phyloP scores from a whole-genome alignment of 2,329 filamentous ascomycete species.

The Diplodia scrobiculata region DNA sequence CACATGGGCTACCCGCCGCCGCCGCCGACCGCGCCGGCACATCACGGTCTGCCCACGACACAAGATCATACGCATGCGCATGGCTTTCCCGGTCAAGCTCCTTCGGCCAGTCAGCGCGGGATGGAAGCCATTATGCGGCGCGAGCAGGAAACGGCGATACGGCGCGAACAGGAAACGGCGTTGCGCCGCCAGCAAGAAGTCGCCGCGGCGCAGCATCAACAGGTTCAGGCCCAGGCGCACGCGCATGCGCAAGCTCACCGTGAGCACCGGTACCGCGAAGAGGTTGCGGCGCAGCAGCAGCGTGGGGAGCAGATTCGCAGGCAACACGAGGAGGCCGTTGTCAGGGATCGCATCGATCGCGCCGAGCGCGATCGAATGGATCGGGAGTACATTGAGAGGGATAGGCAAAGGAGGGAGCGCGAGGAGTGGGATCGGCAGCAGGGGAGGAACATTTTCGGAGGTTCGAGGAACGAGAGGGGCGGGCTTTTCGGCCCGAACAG shows the following conservation, averaged over 20 bases:
- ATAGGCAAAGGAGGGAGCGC: conserved; percentile 6
- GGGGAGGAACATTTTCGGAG: conserved; percentile 19
- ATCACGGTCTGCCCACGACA: conserved; percentile 5
- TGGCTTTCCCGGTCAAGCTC: neutral
- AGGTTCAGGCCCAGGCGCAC: conserved; percentile 21
- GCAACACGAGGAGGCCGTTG: neutral
- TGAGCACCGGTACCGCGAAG: conserved; percentile 26
- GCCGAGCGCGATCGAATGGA: conserved; percentile 1
- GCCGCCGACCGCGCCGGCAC: conserved; percentile 21
- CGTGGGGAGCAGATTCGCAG: conserved; percentile 3
- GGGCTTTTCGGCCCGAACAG: conserved; percentile 16
- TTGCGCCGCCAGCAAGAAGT: conserved; percentile 14
- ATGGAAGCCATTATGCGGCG: conserved; percentile 20
- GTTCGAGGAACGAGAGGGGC: conserved; percentile 7
- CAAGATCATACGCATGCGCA: conserved; percentile 2
- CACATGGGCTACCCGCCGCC: conserved; percentile 26
- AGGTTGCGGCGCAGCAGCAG: conserved; percentile 18
- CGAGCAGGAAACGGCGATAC: conserved; percentile 6
- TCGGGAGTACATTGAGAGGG: neutral
- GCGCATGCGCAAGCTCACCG: conserved; percentile 24
- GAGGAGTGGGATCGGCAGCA: conserved; percentile 15
- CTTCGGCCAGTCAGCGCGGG: conserved; percentile 21
- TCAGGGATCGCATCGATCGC: conserved; percentile 3
- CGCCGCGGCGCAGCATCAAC: conserved; percentile 10
- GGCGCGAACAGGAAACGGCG: conserved; percentile 10